Percentiles rank a stretch among this genome's conserved stretches.
Evolutionary conservation across 106 monocot species (phyloP).

Genomic region (Cymbidium sinense): DNA sequence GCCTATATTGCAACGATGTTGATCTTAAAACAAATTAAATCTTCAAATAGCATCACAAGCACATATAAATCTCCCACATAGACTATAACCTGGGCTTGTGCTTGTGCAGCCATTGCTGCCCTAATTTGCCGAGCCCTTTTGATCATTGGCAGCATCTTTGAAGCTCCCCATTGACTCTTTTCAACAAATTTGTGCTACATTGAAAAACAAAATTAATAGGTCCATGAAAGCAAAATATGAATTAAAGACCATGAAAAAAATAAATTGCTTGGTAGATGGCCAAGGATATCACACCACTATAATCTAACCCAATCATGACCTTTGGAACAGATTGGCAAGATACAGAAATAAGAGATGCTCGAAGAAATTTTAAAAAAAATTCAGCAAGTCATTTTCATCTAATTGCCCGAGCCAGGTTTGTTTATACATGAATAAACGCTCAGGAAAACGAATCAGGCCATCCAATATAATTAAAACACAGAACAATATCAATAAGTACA

Average conservation of each 20-base stretch:
- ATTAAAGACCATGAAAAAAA: background rate
- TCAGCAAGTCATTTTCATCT: background rate
- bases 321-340: background rate
- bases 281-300: background rate
- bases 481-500: background rate
- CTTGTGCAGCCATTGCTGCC: constrained; percentile 56
- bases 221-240: background rate
- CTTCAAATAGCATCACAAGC: background rate
- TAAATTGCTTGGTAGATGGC: background rate
- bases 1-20: constrained; percentile 20
- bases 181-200: constrained; percentile 96
- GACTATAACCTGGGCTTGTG: constrained; percentile 30
- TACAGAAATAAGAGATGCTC: background rate
- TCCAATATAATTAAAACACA: background rate
- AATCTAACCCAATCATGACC: background rate
- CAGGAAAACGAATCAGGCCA: background rate
- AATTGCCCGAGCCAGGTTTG: background rate
- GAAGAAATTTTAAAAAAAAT: background rate
- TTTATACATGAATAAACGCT: background rate
- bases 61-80: background rate
- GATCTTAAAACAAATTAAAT: background rate
- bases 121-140: constrained; percentile 80
- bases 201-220: background rate
- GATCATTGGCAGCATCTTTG: constrained; percentile 82
- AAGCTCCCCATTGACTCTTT: constrained; percentile 74